Evolutionary conservation across 257 asterid genomes (phyloP).

Genomic region (Ocimum tenuiflorum): DNA sequence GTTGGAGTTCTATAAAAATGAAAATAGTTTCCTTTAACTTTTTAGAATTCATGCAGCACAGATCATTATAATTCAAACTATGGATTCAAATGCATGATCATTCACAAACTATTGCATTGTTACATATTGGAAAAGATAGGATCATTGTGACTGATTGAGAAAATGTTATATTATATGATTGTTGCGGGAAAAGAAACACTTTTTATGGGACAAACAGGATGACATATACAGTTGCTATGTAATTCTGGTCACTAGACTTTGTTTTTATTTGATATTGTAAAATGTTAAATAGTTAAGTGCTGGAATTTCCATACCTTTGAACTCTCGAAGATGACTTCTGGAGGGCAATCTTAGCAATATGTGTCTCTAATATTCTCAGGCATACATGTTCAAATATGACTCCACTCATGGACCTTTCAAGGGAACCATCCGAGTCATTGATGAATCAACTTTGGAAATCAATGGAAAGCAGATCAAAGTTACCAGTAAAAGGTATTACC

Average conservation of each 20-base stretch:
- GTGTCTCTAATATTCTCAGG: conserved; percentile 41
- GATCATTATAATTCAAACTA: background rate
- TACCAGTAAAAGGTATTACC: conserved; percentile 60
- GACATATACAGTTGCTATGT: background rate
- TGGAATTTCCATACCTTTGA: background rate
- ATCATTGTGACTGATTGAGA: background rate
- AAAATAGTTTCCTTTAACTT: background rate
- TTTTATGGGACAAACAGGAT: background rate
- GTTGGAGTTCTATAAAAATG: background rate
- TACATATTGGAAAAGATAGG: background rate
- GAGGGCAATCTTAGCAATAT: conserved; percentile 3
- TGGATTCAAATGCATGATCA: background rate
- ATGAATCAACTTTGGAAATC: conserved; percentile 82
- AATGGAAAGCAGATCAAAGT: conserved; percentile 80
- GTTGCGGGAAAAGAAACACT: background rate
- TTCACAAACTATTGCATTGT: background rate
- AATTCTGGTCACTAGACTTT: background rate
- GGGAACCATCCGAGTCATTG: conserved; percentile 64
- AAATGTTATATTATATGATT: background rate
- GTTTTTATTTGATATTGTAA: background rate
- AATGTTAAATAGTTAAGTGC: background rate
- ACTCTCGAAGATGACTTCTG: background rate
- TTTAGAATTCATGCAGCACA: background rate
- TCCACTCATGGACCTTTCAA: conserved; percentile 88
- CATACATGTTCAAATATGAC: conserved; percentile 96